These are phyloP conservation scores for Citrus hindsii DNA, from an alignment of 345 rosid species.

Conservation along the genomic window DNA sequence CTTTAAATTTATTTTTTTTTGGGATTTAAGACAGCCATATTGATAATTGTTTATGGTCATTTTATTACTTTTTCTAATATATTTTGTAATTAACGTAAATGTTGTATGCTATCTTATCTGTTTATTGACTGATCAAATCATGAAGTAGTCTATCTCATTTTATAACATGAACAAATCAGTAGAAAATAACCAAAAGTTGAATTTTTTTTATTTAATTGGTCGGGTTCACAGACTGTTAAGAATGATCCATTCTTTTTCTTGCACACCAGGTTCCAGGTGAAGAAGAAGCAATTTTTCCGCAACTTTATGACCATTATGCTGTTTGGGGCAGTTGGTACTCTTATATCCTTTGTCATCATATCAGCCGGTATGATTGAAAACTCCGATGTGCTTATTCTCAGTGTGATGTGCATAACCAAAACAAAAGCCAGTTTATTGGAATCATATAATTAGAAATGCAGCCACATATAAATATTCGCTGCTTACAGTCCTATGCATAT, in stretches of 20 bases:
- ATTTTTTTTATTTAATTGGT: not conserved
- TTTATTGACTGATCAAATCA: not conserved
- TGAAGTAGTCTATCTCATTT: not conserved
- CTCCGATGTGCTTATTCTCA: not conserved
- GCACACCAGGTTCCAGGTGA: constrained; percentile 82
- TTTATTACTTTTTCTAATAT: too few species aligned
- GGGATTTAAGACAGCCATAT: not conserved
- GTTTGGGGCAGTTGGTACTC: constrained; percentile 93
- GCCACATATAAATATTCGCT: not conserved
- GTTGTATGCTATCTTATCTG: not conserved
- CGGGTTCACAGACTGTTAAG: not conserved
- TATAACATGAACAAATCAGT: not conserved
- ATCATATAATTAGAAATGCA: not conserved
- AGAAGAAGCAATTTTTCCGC: constrained; percentile 97
- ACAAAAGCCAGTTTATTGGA: not conserved
- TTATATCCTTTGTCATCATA: constrained; percentile 78
- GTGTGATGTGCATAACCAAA: not conserved
- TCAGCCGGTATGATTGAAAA: constrained; percentile 53
- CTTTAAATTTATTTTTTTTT: not conserved
- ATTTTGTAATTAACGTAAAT: not conserved
- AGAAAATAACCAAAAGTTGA: not conserved
- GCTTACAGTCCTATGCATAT: not conserved
- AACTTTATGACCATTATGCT: constrained; percentile 93
- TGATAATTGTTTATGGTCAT: not conserved
- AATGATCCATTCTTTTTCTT: not conserved